Evolutionary conservation across 192 early-diverging fungal species (phyloP), one percentile per base, ranked within the genome.

Genomic region (Linnemannia hyalina): DNA sequence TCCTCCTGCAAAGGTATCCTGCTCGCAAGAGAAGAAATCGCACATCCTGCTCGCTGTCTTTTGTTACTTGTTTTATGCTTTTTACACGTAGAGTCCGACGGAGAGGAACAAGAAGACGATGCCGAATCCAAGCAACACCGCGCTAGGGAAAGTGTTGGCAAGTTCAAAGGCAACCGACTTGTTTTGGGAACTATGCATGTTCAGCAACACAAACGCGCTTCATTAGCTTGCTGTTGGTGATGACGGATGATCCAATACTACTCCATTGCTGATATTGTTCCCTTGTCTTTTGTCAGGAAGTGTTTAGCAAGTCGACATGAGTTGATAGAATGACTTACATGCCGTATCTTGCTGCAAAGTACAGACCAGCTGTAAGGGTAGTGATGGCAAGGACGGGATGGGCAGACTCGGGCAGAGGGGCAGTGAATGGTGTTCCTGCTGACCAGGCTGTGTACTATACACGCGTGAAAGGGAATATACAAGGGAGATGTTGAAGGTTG

Each of bases 311-410:
- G 36, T 63, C 22, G 32, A 29, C 73, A 18, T 22, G 36, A 8
- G 18, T 2, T 29, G 68, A 40, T 0, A 73, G 44, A 22, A 20
- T 8, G 35, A 74, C 80, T 23, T 86, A 86, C 84, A 86, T 73
- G 49, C 84, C 84, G 74, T 81, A 86, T 75, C 77, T 86, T 70
- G 84, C 80, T 38, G 79, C 84, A 63, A 86, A 81, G 42, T 81
- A 86, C 52, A 86, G 76, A 68, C 84, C 84, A n/a, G 49, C 44
- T 13, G 79, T 60, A 76, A 86, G 26, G 6, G 79, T 75, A 7
- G 68, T 22, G 3, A 68, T 35, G 40, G 84, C 84, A 7, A 86
- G 54, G 18, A 78, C 10, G 44, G 79, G 79, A n/a, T 86, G 79
- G 23, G 73, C 6, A 15, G 84, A 75, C 20, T 74, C 70, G 47